These are phyloP conservation scores for Jacaranda copaia DNA, from an alignment of 257 asterid species.

Conservation along the genomic window DNA sequence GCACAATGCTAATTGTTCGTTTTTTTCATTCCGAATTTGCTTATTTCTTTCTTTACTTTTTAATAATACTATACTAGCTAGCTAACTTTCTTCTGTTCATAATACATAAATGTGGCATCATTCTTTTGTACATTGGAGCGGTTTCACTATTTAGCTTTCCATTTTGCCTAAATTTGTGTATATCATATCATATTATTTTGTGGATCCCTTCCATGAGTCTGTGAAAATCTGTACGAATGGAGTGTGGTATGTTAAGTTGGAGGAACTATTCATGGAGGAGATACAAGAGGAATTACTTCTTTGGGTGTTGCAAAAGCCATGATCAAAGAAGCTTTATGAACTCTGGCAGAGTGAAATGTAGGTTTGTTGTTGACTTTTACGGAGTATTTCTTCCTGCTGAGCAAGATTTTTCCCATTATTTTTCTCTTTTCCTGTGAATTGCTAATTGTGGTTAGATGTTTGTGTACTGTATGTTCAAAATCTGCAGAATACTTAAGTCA, in stretches of 20 bases:
- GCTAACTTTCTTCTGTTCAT: neutral
- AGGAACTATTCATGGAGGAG: neutral
- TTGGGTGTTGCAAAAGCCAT: neutral
- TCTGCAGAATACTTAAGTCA: neutral
- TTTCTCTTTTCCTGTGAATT: neutral
- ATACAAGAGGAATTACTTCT: neutral
- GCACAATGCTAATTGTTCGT: neutral
- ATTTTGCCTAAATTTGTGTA: neutral
- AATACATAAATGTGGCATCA: neutral
- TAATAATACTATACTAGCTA: neutral
- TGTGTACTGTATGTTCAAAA: neutral
- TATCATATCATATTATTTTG: neutral
- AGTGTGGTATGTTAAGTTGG: conserved; percentile 1
- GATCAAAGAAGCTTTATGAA: neutral
- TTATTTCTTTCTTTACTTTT: neutral
- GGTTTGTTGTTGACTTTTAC: neutral
- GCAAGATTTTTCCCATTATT: conserved; percentile 2
- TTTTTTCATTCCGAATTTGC: neutral
- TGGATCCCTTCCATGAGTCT: neutral
- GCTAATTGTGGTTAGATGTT: neutral
- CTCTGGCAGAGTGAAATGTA: neutral
- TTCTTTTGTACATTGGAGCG: neutral
- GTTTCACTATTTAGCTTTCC: neutral
- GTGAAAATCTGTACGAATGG: neutral
- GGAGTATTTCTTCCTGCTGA: neutral